Base-by-base conservation (phyloP, 2,329 filamentous ascomycete species). In the Colletotrichum gloeosporioides region DNA sequence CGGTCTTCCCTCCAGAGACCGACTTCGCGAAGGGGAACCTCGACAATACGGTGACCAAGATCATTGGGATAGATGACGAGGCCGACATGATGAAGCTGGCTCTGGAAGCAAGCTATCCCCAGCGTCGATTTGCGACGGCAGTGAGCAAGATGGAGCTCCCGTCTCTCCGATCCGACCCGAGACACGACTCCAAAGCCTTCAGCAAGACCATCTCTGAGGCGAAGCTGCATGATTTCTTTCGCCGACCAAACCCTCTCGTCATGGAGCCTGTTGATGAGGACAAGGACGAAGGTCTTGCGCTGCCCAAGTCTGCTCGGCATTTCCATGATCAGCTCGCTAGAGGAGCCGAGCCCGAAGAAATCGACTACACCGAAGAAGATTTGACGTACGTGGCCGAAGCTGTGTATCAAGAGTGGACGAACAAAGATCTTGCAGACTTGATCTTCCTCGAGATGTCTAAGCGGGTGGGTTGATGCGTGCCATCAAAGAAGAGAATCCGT, bases 201-300 rank as follows among this genome's bases (percentile, higher is more conserved):
- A 31, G 18, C 49, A 39, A 27, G 15, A 16, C 5, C 4, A 18
- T 75, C 16, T 53, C 59, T 18, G 71, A 67, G n/a, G 31, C 59
- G 8, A 65, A 39, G 29, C 57, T 39, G 16, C n/a, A 64, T 8
- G 64, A 31, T n/a, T 74, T 77, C 22, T 75, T 75, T 13, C 64
- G 59, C 15, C 59, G 44, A 22, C 74, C 69, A 6, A 77, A 32
- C 13, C 16, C 63, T 1, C 63, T 78, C 2, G 77, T 78, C 13
- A 39, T 65, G 6, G 69, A 75, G 12, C 77, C 73, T 25, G 49
- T 78, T 2, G 76, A 79, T 12, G 69, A 77, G 8, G n/a, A 16
- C 4, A 61, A 65, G 12, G 78, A 78, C n/a, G 78, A 73, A 15
- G 76, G 73, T 3, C 32, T 79, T 15, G 13, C 16, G 4, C 63